These are phyloP conservation scores for Fusarium dlaminii DNA, from an alignment of 2,329 filamentous ascomycete genomes.

Conservation along the genomic window DNA sequence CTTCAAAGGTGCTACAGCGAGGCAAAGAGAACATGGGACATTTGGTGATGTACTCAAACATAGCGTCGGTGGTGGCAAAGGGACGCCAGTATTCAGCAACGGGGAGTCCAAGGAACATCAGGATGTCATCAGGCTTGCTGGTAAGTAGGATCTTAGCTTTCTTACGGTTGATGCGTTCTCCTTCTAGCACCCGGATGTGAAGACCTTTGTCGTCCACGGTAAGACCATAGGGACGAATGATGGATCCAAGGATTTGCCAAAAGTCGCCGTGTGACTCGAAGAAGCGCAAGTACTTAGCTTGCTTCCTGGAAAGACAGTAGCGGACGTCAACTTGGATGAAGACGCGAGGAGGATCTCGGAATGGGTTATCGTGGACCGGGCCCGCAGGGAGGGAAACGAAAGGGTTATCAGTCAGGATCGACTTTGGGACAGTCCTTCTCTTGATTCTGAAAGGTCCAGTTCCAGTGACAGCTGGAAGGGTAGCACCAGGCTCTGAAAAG, in stretches of 20 bases:
- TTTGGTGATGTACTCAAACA: conserved; percentile 70
- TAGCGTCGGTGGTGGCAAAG: conserved; percentile 62
- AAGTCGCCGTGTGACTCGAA: conserved; percentile 77
- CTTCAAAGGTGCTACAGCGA: conserved; percentile 46
- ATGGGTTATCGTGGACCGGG: conserved; percentile 43
- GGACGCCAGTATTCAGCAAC: conserved; percentile 58
- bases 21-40: conserved; percentile 67
- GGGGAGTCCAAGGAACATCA: conserved; percentile 72
- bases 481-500: not conserved
- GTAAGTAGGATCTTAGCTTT: conserved; percentile 69
- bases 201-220: conserved; percentile 71
- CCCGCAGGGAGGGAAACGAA: not conserved
- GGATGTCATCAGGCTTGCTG: conserved; percentile 61
- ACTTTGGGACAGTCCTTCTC: not conserved
- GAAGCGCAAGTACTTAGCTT: conserved; percentile 71
- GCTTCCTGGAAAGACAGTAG: conserved; percentile 56
- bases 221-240: conserved; percentile 72
- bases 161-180: conserved; percentile 68
- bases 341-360: not conserved
- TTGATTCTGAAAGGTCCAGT: not conserved
- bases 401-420: not conserved
- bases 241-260: conserved; percentile 71
- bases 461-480: not conserved
- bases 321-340: conserved; percentile 77
- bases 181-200: conserved; percentile 72